Evolutionary conservation across 1,284 basidiomycete species (phyloP).

Genomic region (Exobasidium cylindrosporum): DNA sequence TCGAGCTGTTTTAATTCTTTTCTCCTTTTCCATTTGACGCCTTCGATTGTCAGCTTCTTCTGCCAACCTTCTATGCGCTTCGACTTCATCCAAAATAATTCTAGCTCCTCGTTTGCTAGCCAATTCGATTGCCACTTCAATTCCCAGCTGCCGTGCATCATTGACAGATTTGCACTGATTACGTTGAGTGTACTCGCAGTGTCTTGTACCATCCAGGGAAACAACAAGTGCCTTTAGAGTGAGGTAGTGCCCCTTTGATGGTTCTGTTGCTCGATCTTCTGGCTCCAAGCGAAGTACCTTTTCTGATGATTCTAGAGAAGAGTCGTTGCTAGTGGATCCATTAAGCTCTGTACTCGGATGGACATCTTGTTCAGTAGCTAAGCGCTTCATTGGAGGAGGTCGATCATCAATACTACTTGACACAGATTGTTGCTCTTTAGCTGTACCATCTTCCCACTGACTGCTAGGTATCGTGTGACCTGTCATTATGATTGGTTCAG

Average conservation of each 20-base stretch:
- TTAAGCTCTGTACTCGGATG: conserved; percentile 17
- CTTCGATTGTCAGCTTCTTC: conserved; percentile 44
- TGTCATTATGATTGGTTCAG: conserved; percentile 23
- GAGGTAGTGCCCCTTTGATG: conserved; percentile 28
- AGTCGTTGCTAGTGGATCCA: neutral
- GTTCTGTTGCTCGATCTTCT: conserved; percentile 17
- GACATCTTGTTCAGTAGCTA: conserved; percentile 3
- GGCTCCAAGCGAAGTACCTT: conserved; percentile 7
- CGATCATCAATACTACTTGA: neutral
- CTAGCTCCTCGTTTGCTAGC: conserved; percentile 40
- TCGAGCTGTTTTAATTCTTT: conserved; percentile 3
- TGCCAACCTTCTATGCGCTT: conserved; percentile 48
- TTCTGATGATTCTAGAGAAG: neutral
- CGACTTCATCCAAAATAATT: conserved; percentile 51
- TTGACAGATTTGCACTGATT: conserved; percentile 28
- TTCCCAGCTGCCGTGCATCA: conserved; percentile 42
- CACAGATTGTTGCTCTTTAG: neutral
- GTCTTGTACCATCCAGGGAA: conserved; percentile 47
- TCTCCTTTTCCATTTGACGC: conserved; percentile 28
- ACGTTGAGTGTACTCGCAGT: conserved; percentile 29
- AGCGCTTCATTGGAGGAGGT: conserved; percentile 5
- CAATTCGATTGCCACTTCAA: conserved; percentile 42
- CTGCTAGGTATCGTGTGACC: conserved; percentile 37
- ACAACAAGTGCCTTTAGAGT: conserved; percentile 50
- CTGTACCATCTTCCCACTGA: conserved; percentile 15